phyloP scores from a whole-genome alignment of 352 stramenopile species.

The Plasmopara viticola region DNA sequence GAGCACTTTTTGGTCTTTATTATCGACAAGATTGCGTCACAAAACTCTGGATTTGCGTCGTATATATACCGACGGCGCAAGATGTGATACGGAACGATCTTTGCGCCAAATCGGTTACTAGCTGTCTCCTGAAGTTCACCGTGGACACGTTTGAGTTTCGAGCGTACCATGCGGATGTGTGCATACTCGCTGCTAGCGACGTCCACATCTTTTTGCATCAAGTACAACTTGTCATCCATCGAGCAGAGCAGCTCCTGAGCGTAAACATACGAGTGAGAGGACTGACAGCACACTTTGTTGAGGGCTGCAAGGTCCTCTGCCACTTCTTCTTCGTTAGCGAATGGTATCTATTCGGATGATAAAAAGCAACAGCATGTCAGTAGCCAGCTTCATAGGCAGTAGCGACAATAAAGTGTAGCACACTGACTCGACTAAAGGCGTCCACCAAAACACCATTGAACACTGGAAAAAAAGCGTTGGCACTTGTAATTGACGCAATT shows the following conservation, averaged over 20 bases:
- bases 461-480: constrained; percentile 81
- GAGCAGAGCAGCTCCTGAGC: constrained; percentile 66
- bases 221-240: constrained; percentile 64
- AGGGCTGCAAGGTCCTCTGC: constrained; percentile 63
- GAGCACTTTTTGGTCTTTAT: constrained; percentile 72
- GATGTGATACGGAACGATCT: constrained; percentile 69
- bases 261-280: constrained; percentile 80
- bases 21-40: constrained; percentile 68
- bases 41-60: constrained; percentile 48
- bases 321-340: constrained; percentile 72
- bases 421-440: constrained; percentile 58
- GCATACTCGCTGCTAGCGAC: constrained; percentile 25
- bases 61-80: constrained; percentile 61
- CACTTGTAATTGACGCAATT: constrained; percentile 79
- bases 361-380: neutral
- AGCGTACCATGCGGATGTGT: constrained; percentile 52
- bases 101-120: constrained; percentile 52
- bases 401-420: neutral
- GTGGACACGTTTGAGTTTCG: constrained; percentile 64
- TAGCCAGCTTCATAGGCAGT: neutral
- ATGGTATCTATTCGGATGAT: constrained; percentile 53
- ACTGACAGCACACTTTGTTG: constrained; percentile 82
- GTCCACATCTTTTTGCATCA: constrained; percentile 35
- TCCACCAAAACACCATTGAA: constrained; percentile 80
- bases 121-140: constrained; percentile 73